Evolutionary conservation across 2,329 filamentous ascomycete species (phyloP).

Genomic region (Achaetomium macrosporum): DNA sequence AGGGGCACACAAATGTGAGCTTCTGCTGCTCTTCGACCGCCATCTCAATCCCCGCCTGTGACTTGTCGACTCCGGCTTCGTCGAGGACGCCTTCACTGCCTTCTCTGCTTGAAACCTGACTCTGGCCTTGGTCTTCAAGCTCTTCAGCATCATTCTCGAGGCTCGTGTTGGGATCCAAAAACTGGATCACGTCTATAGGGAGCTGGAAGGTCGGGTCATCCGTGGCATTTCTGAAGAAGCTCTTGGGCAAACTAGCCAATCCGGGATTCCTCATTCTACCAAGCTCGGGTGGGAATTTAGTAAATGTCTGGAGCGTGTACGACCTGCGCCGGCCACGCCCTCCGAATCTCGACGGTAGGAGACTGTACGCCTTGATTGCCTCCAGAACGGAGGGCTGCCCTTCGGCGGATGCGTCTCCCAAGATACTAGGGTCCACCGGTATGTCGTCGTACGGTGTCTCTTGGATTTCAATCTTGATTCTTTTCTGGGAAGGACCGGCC

Average conservation of each 20-base stretch:
- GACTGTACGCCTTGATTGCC: slow-evolving; percentile 24
- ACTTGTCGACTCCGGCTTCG: neutral
- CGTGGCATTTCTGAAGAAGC: slow-evolving; percentile 15
- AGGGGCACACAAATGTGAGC: slow-evolving; percentile 16
- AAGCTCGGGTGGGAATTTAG: slow-evolving; percentile 21
- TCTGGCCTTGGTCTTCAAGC: slow-evolving; percentile 4
- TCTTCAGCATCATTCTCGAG: slow-evolving; percentile 29
- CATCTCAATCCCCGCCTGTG: neutral
- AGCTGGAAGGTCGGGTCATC: neutral
- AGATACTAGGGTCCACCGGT: slow-evolving; percentile 17
- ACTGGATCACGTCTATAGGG: slow-evolving; percentile 26
- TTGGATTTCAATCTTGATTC: slow-evolving; percentile 4
- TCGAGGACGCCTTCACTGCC: neutral
- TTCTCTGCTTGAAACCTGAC: neutral
- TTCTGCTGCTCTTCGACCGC: slow-evolving; percentile 2
- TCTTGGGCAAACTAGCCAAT: slow-evolving; percentile 23
- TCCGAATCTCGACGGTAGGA: slow-evolving; percentile 20
- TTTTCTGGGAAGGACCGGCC: slow-evolving; percentile 13
- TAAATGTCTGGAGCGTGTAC: slow-evolving; percentile 11
- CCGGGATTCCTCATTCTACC: slow-evolving; percentile 25
- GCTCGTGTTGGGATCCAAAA: slow-evolving; percentile 39
- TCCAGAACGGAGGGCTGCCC: slow-evolving; percentile 20
- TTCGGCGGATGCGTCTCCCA: neutral
- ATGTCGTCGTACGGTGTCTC: slow-evolving; percentile 7
- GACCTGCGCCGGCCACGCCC: slow-evolving; percentile 11